These are phyloP conservation scores for Boletus rubescentipes DNA, from an alignment of 768 basidiomycete genomes.

Conservation along the genomic window DNA sequence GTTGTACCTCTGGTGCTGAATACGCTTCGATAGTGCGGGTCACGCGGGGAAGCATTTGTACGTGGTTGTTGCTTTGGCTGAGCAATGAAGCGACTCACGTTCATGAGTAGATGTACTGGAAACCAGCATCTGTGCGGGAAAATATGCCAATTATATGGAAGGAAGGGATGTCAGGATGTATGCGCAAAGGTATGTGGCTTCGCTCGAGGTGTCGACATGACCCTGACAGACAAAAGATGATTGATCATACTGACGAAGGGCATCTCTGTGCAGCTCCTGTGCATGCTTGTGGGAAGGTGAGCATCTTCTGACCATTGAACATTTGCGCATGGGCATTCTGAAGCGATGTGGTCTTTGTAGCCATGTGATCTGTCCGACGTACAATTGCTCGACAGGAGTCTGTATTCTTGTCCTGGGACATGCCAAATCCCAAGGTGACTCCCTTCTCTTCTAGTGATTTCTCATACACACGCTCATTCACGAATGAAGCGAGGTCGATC, in stretches of 20 bases:
- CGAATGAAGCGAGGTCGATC: slow-evolving; percentile 42
- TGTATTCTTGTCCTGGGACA: slow-evolving; percentile 41
- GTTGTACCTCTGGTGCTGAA: not conserved
- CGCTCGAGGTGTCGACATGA: not conserved
- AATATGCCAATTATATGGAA: slow-evolving; percentile 44
- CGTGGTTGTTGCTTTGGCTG: slow-evolving; percentile 2
- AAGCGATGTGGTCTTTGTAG: slow-evolving; percentile 23
- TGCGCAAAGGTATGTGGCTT: slow-evolving; percentile 48
- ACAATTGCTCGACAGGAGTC: slow-evolving; percentile 25
- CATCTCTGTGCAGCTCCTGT: slow-evolving; percentile 53
- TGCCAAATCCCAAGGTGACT: slow-evolving; percentile 45
- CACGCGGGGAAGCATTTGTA: slow-evolving; percentile 58
- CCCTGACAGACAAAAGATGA: slow-evolving; percentile 34
- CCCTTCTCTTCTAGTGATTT: not conserved
- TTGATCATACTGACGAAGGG: slow-evolving; percentile 45
- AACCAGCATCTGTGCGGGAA: slow-evolving; percentile 57
- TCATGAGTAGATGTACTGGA: slow-evolving; percentile 46
- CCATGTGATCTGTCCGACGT: slow-evolving; percentile 42
- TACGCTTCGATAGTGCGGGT: slow-evolving; percentile 44
- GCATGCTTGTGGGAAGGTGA: slow-evolving; percentile 58
- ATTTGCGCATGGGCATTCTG: not conserved
- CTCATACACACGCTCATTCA: not conserved
- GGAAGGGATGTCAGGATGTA: slow-evolving; percentile 48
- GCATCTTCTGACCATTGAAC: not conserved
- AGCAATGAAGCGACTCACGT: not conserved